Percentiles rank a stretch among this genome's conserved stretches.
Conservation (phyloP, 2,329 filamentous ascomycete species). For the Blumeria graminis region DNA sequence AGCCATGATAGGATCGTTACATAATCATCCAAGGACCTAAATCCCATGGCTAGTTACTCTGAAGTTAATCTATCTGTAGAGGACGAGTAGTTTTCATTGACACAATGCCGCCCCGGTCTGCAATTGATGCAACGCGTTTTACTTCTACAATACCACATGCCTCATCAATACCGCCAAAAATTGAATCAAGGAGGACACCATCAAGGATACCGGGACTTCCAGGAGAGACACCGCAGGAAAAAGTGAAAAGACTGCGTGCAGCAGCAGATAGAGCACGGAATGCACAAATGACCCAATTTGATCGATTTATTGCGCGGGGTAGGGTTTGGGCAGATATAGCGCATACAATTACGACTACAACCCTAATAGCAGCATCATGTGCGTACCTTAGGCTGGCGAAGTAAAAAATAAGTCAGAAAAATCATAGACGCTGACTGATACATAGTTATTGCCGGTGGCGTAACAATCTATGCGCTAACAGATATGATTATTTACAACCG, state of each 20-base stretch:
- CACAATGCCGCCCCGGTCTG: slow-evolving; percentile 30
- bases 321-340: slow-evolving; percentile 16
- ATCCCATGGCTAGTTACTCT: too few relatives aligned
- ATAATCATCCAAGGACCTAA: too few relatives aligned
- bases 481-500: slow-evolving; percentile 46
- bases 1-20: too few relatives aligned
- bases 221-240: slow-evolving; percentile 17
- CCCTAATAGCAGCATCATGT: slow-evolving; percentile 16
- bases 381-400: slow-evolving; percentile 2
- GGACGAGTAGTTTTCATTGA: too few relatives aligned
- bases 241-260: slow-evolving; percentile 15
- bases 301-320: slow-evolving; percentile 13
- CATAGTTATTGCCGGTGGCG: slow-evolving; percentile 30
- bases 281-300: slow-evolving; percentile 13
- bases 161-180: slow-evolving; percentile 19
- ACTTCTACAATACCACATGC: slow-evolving; percentile 48
- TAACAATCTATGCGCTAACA: slow-evolving; percentile 38
- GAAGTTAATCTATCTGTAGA: too few relatives aligned
- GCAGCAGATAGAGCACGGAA: slow-evolving; percentile 15
- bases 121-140: slow-evolving; percentile 60
- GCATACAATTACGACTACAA: slow-evolving; percentile 15
- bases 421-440: background rate
- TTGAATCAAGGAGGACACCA: slow-evolving; percentile 21
- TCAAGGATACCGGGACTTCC: slow-evolving; percentile 14
- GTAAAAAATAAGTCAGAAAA: background rate